phyloP scores from a whole-genome alignment of 1,139 yeast genomes.

The Kodamaea anthophila region DNA sequence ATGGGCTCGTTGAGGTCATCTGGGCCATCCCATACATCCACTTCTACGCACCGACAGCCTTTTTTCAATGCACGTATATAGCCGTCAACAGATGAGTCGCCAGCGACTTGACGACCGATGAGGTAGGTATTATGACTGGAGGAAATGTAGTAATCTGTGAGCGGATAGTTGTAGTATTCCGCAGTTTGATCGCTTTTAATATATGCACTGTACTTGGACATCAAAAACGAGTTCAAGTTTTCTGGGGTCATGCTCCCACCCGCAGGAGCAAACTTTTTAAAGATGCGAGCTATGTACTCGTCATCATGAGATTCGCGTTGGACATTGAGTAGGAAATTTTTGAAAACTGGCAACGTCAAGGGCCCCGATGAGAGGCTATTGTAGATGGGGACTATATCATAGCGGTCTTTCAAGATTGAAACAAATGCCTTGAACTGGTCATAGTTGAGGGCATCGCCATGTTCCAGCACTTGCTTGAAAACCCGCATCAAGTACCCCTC shows the following conservation, averaged over 20 bases:
- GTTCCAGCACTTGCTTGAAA: conserved; percentile 39
- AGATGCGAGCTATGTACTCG: conserved; percentile 29
- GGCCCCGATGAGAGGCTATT: conserved; percentile 31
- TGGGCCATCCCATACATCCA: conserved; percentile 89
- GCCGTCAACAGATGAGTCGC: conserved; percentile 86
- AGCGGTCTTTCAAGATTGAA: conserved; percentile 32
- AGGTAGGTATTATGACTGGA: conserved; percentile 94
- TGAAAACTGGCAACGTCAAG: conserved; percentile 31
- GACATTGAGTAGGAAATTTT: conserved; percentile 36
- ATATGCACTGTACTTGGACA: conserved; percentile 42
- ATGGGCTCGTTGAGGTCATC: conserved; percentile 51
- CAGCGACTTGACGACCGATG: conserved; percentile 84
- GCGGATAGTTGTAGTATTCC: conserved; percentile 57
- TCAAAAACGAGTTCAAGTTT: conserved; percentile 45
- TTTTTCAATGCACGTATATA: conserved; percentile 83
- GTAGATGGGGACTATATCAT: conserved; percentile 30
- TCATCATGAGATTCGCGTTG: conserved; percentile 45
- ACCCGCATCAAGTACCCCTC: conserved; percentile 26
- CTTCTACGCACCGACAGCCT: conserved; percentile 89
- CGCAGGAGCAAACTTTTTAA: conserved; percentile 36
- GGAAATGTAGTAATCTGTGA: conserved; percentile 82
- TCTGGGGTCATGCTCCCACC: conserved; percentile 37
- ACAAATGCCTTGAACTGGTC: conserved; percentile 72
- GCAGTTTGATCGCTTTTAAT: conserved; percentile 20
- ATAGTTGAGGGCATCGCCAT: conserved; percentile 42